Base-by-base conservation (phyloP, 257 asterid genomes). In the Gardenia jasminoides region DNA sequence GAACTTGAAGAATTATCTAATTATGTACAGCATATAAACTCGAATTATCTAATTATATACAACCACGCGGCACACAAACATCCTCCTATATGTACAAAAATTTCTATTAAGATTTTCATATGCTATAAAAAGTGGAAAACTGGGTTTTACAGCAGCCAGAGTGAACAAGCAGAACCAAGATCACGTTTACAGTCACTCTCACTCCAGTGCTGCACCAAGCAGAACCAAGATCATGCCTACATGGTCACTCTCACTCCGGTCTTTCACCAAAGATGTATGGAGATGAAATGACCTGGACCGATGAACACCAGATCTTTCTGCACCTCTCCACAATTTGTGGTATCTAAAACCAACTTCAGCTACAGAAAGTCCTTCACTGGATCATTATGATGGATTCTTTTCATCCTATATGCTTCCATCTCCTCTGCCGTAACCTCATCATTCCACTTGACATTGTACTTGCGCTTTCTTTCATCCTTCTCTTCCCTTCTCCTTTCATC, bases 391-490 rank as follows among this genome's bases (percentile, higher is more conserved):
- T 90, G 97, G 69, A 92, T 64, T 86, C 84, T 91, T 93, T 91
- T 93, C 95, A 92, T 91, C 85, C 93, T 87, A 82, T 83, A 92
- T 8, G 96, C 95, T 78, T 94, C 96, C 95, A 89, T 92, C 17
- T 94, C 96, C 77, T 92, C 97, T 17, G 89, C 75, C 0, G 97
- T 92, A 43, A 94, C 98, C 97, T 93, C 97, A 28, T 92, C 96
- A 26, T 92, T 90, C 92, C 94, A 93, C 89, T 90, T 93, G 82
- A 95, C 97, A 39, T 95, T 93, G 80, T 90, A 95, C 80, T 92
- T 93, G 80, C 97, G 90, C 68, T 95, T 95, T 80, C 97, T 92
- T 83, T 95, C 99, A 84, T 93, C 98, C 78, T 83, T 88, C 82
- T 88, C 97, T 76, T 89, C 98, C 86, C 90, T 90, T 85, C 48